These are phyloP conservation scores for Dactylonectria macrodidyma DNA, from an alignment of 2,329 filamentous ascomycete species.

Conservation along the genomic window DNA sequence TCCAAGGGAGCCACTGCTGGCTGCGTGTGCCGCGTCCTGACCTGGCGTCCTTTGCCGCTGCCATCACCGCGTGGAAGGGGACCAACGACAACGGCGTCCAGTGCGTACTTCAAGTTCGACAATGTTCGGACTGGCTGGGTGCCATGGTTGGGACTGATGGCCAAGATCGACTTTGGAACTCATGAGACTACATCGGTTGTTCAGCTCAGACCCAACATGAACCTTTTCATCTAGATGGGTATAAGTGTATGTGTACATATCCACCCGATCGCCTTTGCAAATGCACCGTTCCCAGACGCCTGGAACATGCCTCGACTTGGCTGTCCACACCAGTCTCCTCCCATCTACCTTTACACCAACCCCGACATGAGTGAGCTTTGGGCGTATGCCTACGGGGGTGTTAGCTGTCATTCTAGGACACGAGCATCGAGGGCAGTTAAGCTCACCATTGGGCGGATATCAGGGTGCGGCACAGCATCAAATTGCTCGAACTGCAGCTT, in stretches of 20 bases:
- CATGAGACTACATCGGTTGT: slow-evolving; percentile 47
- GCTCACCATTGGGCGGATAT: slow-evolving; percentile 91
- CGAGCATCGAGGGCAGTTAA: not conserved
- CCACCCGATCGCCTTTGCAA: slow-evolving; percentile 41
- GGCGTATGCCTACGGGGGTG: slow-evolving; percentile 78
- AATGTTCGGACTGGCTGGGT: slow-evolving; percentile 76
- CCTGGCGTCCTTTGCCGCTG: slow-evolving; percentile 72
- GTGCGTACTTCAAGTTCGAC: slow-evolving; percentile 68
- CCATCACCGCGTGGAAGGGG: slow-evolving; percentile 76
- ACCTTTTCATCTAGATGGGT: slow-evolving; percentile 44
- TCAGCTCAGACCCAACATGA: slow-evolving; percentile 31
- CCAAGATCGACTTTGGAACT: slow-evolving; percentile 63
- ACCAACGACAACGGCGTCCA: slow-evolving; percentile 58
- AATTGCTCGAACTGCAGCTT: slow-evolving; percentile 95
- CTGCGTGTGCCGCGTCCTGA: slow-evolving; percentile 75
- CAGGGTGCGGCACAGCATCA: slow-evolving; percentile 94
- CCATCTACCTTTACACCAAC: slow-evolving; percentile 33
- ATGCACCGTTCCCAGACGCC: slow-evolving; percentile 49
- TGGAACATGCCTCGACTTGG: slow-evolving; percentile 38
- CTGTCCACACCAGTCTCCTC: slow-evolving; percentile 15
- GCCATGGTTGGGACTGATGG: slow-evolving; percentile 67
- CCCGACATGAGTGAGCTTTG: slow-evolving; percentile 83
- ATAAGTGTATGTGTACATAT: slow-evolving; percentile 49
- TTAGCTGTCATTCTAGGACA: slow-evolving; percentile 44
- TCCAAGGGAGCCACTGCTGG: slow-evolving; percentile 71